A percentile compares a stretch with the other conserved stretches of the same genome.
phyloP scores from a whole-genome alignment of 129 eudicot genomes.

The Flaveria robusta region DNA sequence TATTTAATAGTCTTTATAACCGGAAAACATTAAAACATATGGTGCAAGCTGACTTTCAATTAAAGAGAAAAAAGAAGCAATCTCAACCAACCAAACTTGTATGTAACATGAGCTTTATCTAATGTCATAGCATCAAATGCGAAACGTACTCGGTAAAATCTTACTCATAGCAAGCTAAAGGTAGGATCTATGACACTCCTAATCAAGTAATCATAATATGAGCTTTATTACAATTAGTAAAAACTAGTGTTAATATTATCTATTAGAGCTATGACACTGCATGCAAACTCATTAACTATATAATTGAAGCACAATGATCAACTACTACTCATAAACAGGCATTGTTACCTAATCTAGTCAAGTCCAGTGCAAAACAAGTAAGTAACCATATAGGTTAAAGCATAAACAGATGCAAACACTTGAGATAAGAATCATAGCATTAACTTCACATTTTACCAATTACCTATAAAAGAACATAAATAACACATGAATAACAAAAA shows the following conservation, averaged over 20 bases:
- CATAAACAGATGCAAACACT: background rate
- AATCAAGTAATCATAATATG: background rate
- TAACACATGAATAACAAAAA: background rate
- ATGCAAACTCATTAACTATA: slow-evolving; percentile 17
- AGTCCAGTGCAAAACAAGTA: slow-evolving; percentile 10
- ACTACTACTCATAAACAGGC: slow-evolving; percentile 17
- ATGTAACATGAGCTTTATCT: slow-evolving; percentile 15
- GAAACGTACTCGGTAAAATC: too few species aligned
- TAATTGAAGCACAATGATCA: background rate
- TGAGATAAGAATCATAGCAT: background rate
- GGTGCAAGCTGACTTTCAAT: too few species aligned
- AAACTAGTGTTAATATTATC: slow-evolving; percentile 5
- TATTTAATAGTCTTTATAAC: too few species aligned
- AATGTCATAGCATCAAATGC: background rate
- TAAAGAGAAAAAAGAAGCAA: background rate
- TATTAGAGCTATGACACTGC: slow-evolving; percentile 13
- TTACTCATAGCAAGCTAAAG: too few species aligned
- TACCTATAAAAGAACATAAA: background rate
- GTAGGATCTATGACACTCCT: too few species aligned
- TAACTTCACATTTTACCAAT: background rate
- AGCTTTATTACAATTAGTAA: background rate
- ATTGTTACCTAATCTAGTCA: slow-evolving; percentile 2
- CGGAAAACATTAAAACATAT: background rate
- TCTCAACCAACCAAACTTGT: background rate
- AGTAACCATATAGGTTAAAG: slow-evolving; percentile 15